These are phyloP conservation scores for Podospora didyma DNA, from an alignment of 495 filamentous ascomycete species.

Conservation along the genomic window DNA sequence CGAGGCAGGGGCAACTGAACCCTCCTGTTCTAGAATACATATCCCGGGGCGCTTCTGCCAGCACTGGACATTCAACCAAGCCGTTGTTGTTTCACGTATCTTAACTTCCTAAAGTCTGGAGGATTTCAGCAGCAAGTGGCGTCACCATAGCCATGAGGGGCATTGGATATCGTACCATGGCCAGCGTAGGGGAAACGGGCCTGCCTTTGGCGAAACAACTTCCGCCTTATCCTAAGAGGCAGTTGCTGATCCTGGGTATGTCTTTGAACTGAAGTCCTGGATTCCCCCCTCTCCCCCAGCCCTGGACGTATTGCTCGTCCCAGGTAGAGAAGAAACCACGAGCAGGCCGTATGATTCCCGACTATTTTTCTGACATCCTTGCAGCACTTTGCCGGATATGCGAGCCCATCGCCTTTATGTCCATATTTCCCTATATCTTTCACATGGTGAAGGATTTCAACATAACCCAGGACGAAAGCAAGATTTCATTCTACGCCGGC, in stretches of 20 bases:
- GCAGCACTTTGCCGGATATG: slow-evolving; percentile 90
- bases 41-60: too few relatives aligned
- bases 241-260: slow-evolving; percentile 72
- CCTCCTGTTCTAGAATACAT: too few relatives aligned
- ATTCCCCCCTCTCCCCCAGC: background rate
- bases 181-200: background rate
- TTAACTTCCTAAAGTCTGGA: background rate
- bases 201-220: slow-evolving; percentile 10
- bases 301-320: too few relatives aligned
- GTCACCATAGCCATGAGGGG: slow-evolving; percentile 12
- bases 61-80: background rate
- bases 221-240: slow-evolving; percentile 50
- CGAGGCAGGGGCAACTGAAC: too few relatives aligned
- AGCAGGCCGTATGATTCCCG: background rate
- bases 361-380: slow-evolving; percentile 30
- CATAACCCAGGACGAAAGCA: slow-evolving; percentile 69
- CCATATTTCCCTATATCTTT: slow-evolving; percentile 98
- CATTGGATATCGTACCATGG: slow-evolving; percentile 13
- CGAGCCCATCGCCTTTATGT: slow-evolving; percentile 99
- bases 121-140: background rate
- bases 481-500: slow-evolving; percentile 89
- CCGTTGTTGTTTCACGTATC: too few relatives aligned
- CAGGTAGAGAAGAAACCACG: background rate
- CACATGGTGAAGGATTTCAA: slow-evolving; percentile 94
- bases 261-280: background rate